Percentiles rank a stretch among this genome's conserved stretches.
phyloP scores from a whole-genome alignment of 768 basidiomycete species.

The Suillus placidus region DNA sequence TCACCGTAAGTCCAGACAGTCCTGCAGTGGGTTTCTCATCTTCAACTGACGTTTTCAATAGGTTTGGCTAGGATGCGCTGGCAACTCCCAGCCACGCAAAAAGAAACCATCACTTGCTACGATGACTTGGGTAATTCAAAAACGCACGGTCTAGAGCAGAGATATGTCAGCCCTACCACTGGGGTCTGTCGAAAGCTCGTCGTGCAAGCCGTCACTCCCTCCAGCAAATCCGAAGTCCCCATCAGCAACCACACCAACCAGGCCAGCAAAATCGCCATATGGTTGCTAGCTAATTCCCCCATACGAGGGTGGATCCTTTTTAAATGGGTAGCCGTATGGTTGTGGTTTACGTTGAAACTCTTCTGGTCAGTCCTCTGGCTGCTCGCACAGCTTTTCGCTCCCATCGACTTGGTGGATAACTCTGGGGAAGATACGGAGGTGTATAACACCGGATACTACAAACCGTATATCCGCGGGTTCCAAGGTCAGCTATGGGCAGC shows the following conservation, averaged over 20 bases:
- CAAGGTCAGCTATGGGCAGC: slow-evolving; percentile 25
- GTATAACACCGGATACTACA: slow-evolving; percentile 12
- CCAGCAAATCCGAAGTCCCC: not conserved
- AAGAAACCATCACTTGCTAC: slow-evolving; percentile 4
- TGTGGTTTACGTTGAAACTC: slow-evolving; percentile 13
- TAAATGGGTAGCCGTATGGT: slow-evolving; percentile 14
- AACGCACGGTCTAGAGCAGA: slow-evolving; percentile 16
- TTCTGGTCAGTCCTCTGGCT: slow-evolving; percentile 16
- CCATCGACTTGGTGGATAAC: not conserved
- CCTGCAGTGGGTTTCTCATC: not conserved
- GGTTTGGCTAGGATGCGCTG: not conserved
- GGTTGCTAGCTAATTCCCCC: slow-evolving; percentile 15
- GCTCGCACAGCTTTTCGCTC: not conserved
- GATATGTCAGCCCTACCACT: slow-evolving; percentile 22
- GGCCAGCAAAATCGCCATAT: slow-evolving; percentile 17
- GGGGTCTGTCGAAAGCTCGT: slow-evolving; percentile 18
- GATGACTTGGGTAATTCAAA: slow-evolving; percentile 5
- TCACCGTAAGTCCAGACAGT: not conserved
- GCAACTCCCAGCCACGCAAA: not conserved
- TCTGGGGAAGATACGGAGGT: not conserved
- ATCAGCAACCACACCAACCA: slow-evolving; percentile 9
- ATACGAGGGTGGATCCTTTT: not conserved
- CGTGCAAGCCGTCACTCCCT: slow-evolving; percentile 18
- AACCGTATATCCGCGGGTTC: slow-evolving; percentile 14
- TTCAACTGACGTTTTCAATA: not conserved